phyloP scores from a whole-genome alignment of 2,329 filamentous ascomycete species.

The Colletotrichum siamense region DNA sequence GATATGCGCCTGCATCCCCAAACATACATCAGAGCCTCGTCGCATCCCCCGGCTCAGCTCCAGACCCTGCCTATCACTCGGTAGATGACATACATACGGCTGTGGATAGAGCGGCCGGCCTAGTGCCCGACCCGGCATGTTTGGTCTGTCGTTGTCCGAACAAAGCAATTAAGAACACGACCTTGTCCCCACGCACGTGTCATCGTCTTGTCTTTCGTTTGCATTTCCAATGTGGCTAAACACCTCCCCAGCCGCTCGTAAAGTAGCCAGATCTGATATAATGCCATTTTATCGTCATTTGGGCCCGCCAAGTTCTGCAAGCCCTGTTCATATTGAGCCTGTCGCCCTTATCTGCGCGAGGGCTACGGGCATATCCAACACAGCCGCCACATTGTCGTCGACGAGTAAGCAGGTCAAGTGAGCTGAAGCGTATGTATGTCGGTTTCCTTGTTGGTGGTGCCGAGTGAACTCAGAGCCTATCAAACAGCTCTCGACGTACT shows the following conservation, averaged over 20 bases:
- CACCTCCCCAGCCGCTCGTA: not conserved
- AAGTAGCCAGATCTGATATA: not conserved
- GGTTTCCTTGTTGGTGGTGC: conserved; percentile 21
- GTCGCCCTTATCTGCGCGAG: not conserved
- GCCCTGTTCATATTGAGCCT: not conserved
- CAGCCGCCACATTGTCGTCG: not conserved
- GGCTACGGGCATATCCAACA: not conserved
- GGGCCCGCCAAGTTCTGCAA: not conserved
- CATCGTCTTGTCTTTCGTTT: not conserved
- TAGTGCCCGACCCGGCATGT: conserved; percentile 29
- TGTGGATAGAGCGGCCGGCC: not conserved
- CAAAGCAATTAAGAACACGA: conserved; percentile 27
- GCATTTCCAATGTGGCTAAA: not conserved
- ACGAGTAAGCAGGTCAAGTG: conserved; percentile 29
- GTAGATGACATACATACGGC: conserved; percentile 20
- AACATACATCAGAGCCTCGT: not conserved
- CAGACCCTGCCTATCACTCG: not conserved
- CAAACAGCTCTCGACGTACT: not conserved
- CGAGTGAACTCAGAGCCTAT: conserved; percentile 24
- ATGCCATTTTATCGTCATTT: not conserved
- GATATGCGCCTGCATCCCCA: not conserved
- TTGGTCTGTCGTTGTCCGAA: conserved; percentile 45
- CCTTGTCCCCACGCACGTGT: not conserved
- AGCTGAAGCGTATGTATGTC: conserved; percentile 33
- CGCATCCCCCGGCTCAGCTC: not conserved